phyloP scores from a whole-genome alignment of 2,329 filamentous ascomycete species.

The Fusarium sulawesiense region DNA sequence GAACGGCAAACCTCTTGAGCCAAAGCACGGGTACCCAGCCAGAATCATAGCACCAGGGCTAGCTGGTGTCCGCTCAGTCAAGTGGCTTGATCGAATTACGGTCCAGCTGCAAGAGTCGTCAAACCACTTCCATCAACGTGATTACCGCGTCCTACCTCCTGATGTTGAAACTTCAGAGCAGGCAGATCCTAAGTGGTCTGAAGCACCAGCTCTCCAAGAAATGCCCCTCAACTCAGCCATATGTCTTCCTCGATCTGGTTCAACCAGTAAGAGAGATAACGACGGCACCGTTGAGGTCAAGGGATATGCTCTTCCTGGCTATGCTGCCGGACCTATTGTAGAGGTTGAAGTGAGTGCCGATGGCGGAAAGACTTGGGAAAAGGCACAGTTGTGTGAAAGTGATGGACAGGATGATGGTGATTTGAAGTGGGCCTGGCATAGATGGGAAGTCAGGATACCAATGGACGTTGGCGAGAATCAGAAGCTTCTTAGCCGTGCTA shows the following conservation, averaged over 20 bases:
- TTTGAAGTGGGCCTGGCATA: background rate
- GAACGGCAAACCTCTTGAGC: background rate
- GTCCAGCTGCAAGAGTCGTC: background rate
- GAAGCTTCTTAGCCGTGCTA: background rate
- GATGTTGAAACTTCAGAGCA: background rate
- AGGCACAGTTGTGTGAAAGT: background rate
- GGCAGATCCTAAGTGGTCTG: background rate
- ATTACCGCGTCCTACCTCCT: background rate
- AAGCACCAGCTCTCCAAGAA: background rate
- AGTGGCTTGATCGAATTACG: background rate
- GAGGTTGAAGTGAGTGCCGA: background rate
- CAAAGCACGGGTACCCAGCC: background rate
- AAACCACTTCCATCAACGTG: background rate
- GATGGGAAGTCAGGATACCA: background rate
- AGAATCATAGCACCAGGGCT: background rate
- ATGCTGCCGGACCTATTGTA: background rate
- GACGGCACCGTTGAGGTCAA: background rate
- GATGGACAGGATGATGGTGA: background rate
- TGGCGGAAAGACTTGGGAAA: background rate
- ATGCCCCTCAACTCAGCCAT: background rate
- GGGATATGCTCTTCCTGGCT: background rate
- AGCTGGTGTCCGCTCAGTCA: background rate
- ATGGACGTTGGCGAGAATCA: background rate
- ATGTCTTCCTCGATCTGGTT: background rate
- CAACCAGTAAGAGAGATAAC: fast-evolving